These are phyloP conservation scores for Peronospora farinosa DNA, from an alignment of 352 stramenopile species.

Conservation along the genomic window DNA sequence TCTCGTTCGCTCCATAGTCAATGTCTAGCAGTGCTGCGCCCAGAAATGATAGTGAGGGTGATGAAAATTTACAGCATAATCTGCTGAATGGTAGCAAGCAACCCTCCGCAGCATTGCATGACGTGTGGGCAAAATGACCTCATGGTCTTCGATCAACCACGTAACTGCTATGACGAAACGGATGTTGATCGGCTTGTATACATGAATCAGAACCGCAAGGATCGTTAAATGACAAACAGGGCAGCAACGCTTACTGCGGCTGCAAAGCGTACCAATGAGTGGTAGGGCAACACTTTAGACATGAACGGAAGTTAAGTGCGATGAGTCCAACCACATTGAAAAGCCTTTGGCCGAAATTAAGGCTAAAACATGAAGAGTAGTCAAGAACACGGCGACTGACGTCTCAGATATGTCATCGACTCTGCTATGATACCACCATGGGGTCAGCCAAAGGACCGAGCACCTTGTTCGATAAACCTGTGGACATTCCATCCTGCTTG, in stretches of 20 bases:
- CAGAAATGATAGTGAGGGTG: too few relatives aligned
- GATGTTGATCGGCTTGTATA: conserved; percentile 55
- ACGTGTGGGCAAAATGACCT: conserved; percentile 80
- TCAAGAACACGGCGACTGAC: conserved; percentile 36
- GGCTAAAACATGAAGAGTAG: conserved; percentile 90
- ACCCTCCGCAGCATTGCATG: conserved; percentile 43
- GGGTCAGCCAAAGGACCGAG: conserved; percentile 41
- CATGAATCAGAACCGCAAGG: conserved; percentile 1
- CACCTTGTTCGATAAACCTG: too few relatives aligned
- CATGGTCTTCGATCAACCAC: conserved; percentile 46
- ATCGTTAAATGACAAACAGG: conserved; percentile 5
- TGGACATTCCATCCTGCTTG: too few relatives aligned
- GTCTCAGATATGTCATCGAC: conserved; percentile 28
- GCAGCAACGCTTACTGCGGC: conserved; percentile 41
- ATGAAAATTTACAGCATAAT: conserved; percentile 78
- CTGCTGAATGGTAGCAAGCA: conserved; percentile 53
- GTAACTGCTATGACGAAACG: conserved; percentile 74
- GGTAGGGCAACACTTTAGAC: conserved; percentile 76
- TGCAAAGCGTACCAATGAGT: conserved; percentile 85
- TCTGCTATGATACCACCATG: conserved; percentile 25
- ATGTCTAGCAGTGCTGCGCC: conserved; percentile 29
- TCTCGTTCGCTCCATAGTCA: neutral
- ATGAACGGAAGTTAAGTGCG: conserved; percentile 87
- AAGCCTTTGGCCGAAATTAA: conserved; percentile 91
- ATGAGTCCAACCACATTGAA: conserved; percentile 88